These are phyloP conservation scores for Microcyclosporella mali DNA, from an alignment of 2,329 filamentous ascomycete genomes.

Conservation along the genomic window DNA sequence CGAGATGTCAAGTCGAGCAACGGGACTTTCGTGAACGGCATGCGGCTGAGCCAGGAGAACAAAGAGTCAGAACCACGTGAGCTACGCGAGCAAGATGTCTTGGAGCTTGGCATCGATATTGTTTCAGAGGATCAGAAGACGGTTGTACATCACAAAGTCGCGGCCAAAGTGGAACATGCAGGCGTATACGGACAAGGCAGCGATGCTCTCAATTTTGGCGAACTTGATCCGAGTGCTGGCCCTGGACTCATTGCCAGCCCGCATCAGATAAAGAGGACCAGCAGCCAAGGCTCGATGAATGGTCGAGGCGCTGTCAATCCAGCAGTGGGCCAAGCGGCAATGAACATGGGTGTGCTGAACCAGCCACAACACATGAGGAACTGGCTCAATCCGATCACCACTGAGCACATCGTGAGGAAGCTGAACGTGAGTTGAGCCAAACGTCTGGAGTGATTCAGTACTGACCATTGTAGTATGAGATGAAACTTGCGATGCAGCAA, in stretches of 20 bases:
- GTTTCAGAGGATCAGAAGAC: conserved; percentile 98
- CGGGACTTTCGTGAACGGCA: conserved; percentile 94
- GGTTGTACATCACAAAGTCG: conserved; percentile 96
- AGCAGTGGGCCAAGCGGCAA: conserved; percentile 45
- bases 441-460: conserved; percentile 3
- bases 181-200: conserved; percentile 70
- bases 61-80: conserved; percentile 94
- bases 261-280: conserved; percentile 54
- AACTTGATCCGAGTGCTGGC: conserved; percentile 73
- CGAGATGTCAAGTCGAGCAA: conserved; percentile 98
- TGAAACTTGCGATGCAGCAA: conserved; percentile 83
- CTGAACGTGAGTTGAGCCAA: conserved; percentile 58
- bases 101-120: conserved; percentile 96
- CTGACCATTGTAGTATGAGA: conserved; percentile 61
- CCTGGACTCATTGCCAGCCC: conserved; percentile 60
- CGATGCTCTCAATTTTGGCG: conserved; percentile 84
- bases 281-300: conserved; percentile 49
- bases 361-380: conserved; percentile 74
- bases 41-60: conserved; percentile 85
- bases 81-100: conserved; percentile 79
- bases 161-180: conserved; percentile 91
- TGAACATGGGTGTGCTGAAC: conserved; percentile 53
- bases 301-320: conserved; percentile 54
- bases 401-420: conserved; percentile 88
- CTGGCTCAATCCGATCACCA: conserved; percentile 82